Evolutionary conservation across 306 rosid genomes (phyloP), one percentile per base, ranked within the genome.

Genomic region (Pterocarpus macrocarpus): DNA sequence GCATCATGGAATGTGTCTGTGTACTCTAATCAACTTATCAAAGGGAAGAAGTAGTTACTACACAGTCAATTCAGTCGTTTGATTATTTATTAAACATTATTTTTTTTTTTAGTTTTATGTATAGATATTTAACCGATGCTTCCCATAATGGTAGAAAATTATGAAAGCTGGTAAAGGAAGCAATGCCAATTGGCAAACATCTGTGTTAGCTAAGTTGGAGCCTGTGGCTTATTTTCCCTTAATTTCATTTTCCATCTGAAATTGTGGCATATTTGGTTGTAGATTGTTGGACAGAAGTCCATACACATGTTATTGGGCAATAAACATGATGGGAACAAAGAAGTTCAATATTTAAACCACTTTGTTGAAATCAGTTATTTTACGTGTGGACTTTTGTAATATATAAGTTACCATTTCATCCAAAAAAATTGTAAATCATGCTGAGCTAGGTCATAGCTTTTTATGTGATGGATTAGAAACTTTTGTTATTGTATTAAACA

Each of bases 61-160:
- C 22, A 47, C 43, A 17, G 67, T 82, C 16, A 53, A 38, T 82
- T 15, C 30, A 67, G 58, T 68, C 57, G 57, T 15, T 68, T 68
- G 56, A 63, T 13, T 49, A 35, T 34, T 49, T 58, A 35, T 13
- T 11, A 6, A 3, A 33, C 16, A 32, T 14, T 41, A 5, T 15
- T 22, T 22, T 22, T 1, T 2, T 74, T 28, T 35, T 17, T 0
- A 76, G 55, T 13, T 44, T 39, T 22, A 38, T 10, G 34, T 11
- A 32, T 68, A 57, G 52, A 78, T 35, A 68, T 68, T 56, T 22
- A 63, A 70, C 17, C 49, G 65, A 17, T 17, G 44, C 39, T 16
- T 71, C 64, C 50, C 50, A 17, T 56, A 8, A 17, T 73, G 41
- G 41, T 61, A 13, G 79, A 73, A 67, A 81, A 43, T 34, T 70